Percentiles rank a stretch among this genome's conserved stretches.
These are phyloP conservation scores for Podospora comata DNA, from an alignment of 495 filamentous ascomycete genomes.

Conservation along the genomic window DNA sequence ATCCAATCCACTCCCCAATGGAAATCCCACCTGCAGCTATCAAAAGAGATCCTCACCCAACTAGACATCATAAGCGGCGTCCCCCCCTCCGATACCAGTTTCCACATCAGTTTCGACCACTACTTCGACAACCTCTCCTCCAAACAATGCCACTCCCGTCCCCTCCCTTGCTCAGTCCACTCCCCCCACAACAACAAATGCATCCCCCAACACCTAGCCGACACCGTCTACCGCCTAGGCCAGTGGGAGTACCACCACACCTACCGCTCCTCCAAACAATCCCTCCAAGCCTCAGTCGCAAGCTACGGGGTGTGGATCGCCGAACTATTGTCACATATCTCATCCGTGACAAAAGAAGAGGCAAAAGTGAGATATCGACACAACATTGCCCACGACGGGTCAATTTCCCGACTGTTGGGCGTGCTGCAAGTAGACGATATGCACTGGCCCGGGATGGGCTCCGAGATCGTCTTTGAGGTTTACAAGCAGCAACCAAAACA, in stretches of 20 bases:
- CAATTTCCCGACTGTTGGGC: constrained; percentile 55
- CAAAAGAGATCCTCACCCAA: constrained; percentile 44
- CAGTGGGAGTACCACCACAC: constrained; percentile 69
- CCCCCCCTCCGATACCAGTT: constrained; percentile 48
- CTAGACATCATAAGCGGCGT: constrained; percentile 63
- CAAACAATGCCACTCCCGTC: constrained; percentile 61
- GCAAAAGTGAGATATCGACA: constrained; percentile 54
- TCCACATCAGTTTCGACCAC: constrained; percentile 64
- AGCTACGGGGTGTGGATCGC: constrained; percentile 62
- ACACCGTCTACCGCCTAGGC: constrained; percentile 63
- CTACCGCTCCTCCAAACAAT: constrained; percentile 56
- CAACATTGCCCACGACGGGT: constrained; percentile 70
- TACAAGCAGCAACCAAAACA: constrained; percentile 40
- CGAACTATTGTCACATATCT: constrained; percentile 59
- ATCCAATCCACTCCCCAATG: constrained; percentile 51
- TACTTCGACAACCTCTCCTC: constrained; percentile 73
- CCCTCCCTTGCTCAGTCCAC: constrained; percentile 56
- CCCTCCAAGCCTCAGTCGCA: constrained; percentile 52
- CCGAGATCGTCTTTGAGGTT: constrained; percentile 66
- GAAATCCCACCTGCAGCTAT: constrained; percentile 56
- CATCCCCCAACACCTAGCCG: constrained; percentile 52
- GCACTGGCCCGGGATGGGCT: constrained; percentile 75
- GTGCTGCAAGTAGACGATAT: constrained; percentile 64
- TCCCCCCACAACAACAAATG: constrained; percentile 36
- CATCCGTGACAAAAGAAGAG: constrained; percentile 41